Evolutionary conservation across 176 grass and related monocot species (phyloP).

Genomic region (Carex littledalei): DNA sequence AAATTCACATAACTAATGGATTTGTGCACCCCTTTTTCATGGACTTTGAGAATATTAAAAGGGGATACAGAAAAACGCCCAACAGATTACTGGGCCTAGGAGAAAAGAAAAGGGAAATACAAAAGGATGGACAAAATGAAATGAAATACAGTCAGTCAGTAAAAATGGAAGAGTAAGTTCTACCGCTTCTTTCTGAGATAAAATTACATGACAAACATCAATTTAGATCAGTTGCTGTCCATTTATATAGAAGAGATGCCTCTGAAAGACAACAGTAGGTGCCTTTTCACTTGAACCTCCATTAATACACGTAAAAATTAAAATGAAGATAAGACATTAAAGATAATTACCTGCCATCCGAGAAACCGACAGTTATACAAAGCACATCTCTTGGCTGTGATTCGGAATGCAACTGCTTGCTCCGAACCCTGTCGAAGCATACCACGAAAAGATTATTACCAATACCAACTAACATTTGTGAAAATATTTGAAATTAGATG

Average conservation of each 20-base stretch:
- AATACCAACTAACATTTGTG: neutral
- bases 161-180: no score
- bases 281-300: neutral
- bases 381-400: slow-evolving; percentile 85
- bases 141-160: no score
- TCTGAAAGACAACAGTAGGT: neutral
- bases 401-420: slow-evolving; percentile 75
- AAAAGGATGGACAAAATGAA: no score
- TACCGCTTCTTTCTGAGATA: no score
- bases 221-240: neutral
- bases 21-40: no score
- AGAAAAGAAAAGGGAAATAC: no score
- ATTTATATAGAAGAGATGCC: neutral
- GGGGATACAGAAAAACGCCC: no score
- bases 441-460: slow-evolving; percentile 4
- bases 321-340: neutral
- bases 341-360: slow-evolving; percentile 64
- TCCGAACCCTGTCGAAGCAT: slow-evolving; percentile 60
- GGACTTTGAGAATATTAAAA: no score
- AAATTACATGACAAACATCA: neutral
- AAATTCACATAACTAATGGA: no score
- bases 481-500: neutral
- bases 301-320: neutral
- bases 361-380: slow-evolving; percentile 91
- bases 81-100: no score